Evolutionary conservation across 495 filamentous ascomycete genomes (phyloP).

Genomic region (Patellaria atrata): DNA sequence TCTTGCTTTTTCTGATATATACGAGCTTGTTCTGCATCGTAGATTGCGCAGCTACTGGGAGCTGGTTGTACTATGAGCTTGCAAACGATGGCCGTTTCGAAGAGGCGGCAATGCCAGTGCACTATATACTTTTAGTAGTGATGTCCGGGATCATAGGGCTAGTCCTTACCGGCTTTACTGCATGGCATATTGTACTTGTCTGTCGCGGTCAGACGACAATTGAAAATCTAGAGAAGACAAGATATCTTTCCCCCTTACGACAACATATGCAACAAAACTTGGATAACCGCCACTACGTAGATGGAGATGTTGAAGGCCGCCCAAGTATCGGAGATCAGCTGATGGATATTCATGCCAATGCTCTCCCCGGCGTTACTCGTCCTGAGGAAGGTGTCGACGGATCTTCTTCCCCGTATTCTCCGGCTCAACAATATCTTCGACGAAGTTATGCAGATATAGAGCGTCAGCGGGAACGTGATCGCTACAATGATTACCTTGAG

Average conservation of each 20-base stretch:
- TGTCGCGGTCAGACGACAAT: constrained; percentile 76
- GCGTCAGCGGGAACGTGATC: constrained; percentile 49
- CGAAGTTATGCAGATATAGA: constrained; percentile 60
- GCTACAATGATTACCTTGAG: constrained; percentile 80
- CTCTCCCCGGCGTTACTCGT: constrained; percentile 62
- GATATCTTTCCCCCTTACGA: constrained; percentile 70
- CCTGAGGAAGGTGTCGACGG: constrained; percentile 52
- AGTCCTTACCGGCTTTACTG: constrained; percentile 77
- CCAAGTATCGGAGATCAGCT: constrained; percentile 62
- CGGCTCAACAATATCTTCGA: constrained; percentile 36
- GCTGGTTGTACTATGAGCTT: constrained; percentile 74
- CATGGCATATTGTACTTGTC: constrained; percentile 82
- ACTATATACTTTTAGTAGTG: constrained; percentile 75
- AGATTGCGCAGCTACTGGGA: constrained; percentile 53
- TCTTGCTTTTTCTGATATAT: constrained; percentile 87
- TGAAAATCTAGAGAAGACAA: constrained; percentile 84
- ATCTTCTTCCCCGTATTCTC: constrained; percentile 15
- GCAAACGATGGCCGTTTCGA: constrained; percentile 43
- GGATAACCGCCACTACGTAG: constrained; percentile 29
- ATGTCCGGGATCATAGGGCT: constrained; percentile 81
- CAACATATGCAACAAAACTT: constrained; percentile 44
- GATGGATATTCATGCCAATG: constrained; percentile 68
- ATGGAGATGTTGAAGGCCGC: constrained; percentile 34
- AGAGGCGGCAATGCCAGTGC: constrained; percentile 71
- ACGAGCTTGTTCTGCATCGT: constrained; percentile 75